These are phyloP conservation scores for Rhizopogon salebrosus DNA, from an alignment of 768 basidiomycete species.

Conservation along the genomic window DNA sequence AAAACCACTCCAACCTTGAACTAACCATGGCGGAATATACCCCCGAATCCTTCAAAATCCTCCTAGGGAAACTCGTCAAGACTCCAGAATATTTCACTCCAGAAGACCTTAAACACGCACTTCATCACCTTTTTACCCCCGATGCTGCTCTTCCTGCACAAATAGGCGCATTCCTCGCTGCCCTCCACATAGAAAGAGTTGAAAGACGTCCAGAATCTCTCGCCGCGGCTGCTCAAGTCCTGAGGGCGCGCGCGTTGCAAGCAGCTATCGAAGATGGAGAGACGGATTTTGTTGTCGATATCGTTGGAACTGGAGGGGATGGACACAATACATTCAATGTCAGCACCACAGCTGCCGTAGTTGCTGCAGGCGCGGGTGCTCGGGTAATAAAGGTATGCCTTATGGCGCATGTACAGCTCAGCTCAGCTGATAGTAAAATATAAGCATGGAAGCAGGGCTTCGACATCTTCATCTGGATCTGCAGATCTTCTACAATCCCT, in stretches of 20 bases:
- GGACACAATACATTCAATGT: slow-evolving; percentile 97
- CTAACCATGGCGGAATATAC: slow-evolving; percentile 21
- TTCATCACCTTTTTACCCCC: slow-evolving; percentile 71
- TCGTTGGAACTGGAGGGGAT: slow-evolving; percentile 62
- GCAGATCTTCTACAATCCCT: slow-evolving; percentile 88
- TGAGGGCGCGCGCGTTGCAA: slow-evolving; percentile 63
- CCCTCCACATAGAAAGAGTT: slow-evolving; percentile 72
- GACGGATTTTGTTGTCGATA: slow-evolving; percentile 62
- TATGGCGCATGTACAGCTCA: background rate
- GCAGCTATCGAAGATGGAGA: slow-evolving; percentile 54
- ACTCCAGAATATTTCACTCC: slow-evolving; percentile 80
- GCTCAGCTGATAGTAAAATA: background rate
- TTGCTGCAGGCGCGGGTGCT: slow-evolving; percentile 92
- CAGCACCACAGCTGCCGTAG: slow-evolving; percentile 88
- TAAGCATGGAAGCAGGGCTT: slow-evolving; percentile 87
- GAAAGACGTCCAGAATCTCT: slow-evolving; percentile 75
- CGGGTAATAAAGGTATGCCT: slow-evolving; percentile 83
- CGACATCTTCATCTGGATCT: slow-evolving; percentile 91
- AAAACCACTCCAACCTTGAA: background rate
- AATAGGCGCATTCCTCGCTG: slow-evolving; percentile 86
- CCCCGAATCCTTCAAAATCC: slow-evolving; percentile 62
- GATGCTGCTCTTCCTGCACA: slow-evolving; percentile 63
- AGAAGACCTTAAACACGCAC: slow-evolving; percentile 65
- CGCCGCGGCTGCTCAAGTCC: slow-evolving; percentile 70
- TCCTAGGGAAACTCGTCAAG: slow-evolving; percentile 74